phyloP scores from a whole-genome alignment of 2,329 filamentous ascomycete species.

The Elsinoe fawcettii region DNA sequence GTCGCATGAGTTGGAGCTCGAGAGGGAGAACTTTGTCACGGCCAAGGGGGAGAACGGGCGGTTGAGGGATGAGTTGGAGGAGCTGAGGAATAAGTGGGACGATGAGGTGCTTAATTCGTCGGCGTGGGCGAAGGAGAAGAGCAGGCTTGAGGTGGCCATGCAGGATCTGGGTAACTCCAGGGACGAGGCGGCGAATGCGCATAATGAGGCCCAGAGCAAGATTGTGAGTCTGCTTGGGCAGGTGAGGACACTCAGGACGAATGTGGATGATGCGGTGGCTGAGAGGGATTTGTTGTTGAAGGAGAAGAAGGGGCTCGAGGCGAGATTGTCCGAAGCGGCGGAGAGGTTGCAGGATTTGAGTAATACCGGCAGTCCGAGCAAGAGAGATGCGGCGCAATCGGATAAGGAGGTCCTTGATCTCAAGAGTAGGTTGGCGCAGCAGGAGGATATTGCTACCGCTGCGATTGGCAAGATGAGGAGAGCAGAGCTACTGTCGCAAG shows the following conservation, averaged over 20 bases:
- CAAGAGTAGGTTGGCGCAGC: constrained; percentile 79
- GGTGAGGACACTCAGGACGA: constrained; percentile 72
- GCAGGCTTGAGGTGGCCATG: constrained; percentile 79
- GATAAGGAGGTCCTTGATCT: constrained; percentile 86
- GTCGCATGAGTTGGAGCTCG: constrained; percentile 85
- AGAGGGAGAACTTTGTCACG: constrained; percentile 82
- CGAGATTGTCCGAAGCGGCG: constrained; percentile 77
- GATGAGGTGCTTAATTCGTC: constrained; percentile 96
- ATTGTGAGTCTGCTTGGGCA: constrained; percentile 85
- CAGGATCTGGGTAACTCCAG: constrained; percentile 84
- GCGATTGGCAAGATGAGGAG: constrained; percentile 96
- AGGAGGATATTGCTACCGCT: constrained; percentile 84
- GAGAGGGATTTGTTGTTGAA: constrained; percentile 79
- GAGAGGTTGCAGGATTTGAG: constrained; percentile 75
- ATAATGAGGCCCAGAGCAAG: constrained; percentile 91
- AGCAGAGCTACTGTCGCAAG: constrained; percentile 75
- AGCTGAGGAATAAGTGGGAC: constrained; percentile 93
- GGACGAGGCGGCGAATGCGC: constrained; percentile 84
- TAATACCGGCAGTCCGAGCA: constrained; percentile 71
- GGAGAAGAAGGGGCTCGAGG: constrained; percentile 84
- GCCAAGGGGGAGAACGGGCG: constrained; percentile 75
- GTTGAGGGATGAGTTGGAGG: constrained; percentile 91
- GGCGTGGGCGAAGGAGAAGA: constrained; percentile 97
- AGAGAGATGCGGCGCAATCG: constrained; percentile 80
- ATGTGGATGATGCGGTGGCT: constrained; percentile 74